phyloP scores from a whole-genome alignment of 768 basidiomycete genomes.

The Auricularia heimuer region DNA sequence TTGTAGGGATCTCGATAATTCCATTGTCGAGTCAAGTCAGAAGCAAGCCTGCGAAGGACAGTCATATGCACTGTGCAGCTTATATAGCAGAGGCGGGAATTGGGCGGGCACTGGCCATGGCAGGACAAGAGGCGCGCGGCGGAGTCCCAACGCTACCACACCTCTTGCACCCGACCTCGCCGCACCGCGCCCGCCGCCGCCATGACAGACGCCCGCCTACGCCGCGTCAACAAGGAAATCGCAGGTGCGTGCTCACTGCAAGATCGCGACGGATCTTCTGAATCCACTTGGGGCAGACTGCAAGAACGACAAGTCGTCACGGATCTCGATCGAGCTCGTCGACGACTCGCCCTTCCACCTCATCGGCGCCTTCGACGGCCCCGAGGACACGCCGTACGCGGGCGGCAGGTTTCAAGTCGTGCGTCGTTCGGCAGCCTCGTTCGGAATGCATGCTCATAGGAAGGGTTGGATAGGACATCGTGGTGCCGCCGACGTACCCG shows the following conservation, averaged over 20 bases:
- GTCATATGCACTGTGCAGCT: too few relatives aligned
- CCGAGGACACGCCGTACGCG: slow-evolving; percentile 86
- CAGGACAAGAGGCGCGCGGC: too few relatives aligned
- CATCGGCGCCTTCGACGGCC: slow-evolving; percentile 83
- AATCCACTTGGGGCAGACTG: slow-evolving; percentile 50
- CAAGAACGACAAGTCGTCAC: slow-evolving; percentile 88
- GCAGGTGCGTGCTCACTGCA: slow-evolving; percentile 35
- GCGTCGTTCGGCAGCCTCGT: slow-evolving; percentile 22
- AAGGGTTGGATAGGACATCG: slow-evolving; percentile 56
- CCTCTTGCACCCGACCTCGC: too few relatives aligned
- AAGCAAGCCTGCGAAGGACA: too few relatives aligned
- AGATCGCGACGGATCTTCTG: not conserved
- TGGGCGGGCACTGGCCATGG: too few relatives aligned
- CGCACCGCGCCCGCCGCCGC: too few relatives aligned
- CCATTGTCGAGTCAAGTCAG: too few relatives aligned
- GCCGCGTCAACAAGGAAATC: slow-evolving; percentile 93
- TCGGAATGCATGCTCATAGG: not conserved
- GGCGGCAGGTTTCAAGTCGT: slow-evolving; percentile 90
- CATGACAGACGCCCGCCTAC: slow-evolving; percentile 77
- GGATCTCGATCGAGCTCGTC: slow-evolving; percentile 77
- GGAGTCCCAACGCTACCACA: too few relatives aligned
- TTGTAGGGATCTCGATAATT: too few relatives aligned
- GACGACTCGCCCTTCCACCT: slow-evolving; percentile 89
- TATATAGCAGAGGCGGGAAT: too few relatives aligned
- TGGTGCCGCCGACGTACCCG: slow-evolving; percentile 84